Conservation (phyloP, 2,329 filamentous ascomycete genomes). For the Diaporthe vaccinii region DNA sequence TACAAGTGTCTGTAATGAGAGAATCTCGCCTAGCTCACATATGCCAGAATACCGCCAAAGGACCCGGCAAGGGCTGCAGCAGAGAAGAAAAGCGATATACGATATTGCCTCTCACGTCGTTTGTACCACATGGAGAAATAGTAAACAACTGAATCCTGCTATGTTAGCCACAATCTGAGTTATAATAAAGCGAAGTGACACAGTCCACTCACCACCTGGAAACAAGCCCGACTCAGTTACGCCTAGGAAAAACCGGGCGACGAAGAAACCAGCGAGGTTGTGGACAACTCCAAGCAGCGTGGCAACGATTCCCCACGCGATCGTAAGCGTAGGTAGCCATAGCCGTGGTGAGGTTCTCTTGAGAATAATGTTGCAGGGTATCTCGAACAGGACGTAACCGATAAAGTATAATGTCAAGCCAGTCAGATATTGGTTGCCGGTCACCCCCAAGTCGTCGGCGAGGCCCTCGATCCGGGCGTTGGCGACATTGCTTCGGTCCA, state of each 20-base stretch:
- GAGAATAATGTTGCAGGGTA: constrained; percentile 73
- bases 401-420: constrained; percentile 77
- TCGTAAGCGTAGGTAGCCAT: constrained; percentile 70
- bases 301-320: constrained; percentile 68
- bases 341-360: constrained; percentile 70
- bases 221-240: constrained; percentile 67
- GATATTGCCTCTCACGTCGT: constrained; percentile 65
- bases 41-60: constrained; percentile 69
- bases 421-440: constrained; percentile 74
- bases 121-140: constrained; percentile 70
- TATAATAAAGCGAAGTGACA: too few species aligned
- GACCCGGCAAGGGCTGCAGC: constrained; percentile 68
- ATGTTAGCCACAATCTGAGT: constrained; percentile 46
- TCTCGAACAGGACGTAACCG: constrained; percentile 70
- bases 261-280: constrained; percentile 64
- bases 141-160: constrained; percentile 64
- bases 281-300: constrained; percentile 65
- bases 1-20: neutral
- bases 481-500: constrained; percentile 71
- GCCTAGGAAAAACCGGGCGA: constrained; percentile 68
- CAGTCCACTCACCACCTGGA: constrained; percentile 49
- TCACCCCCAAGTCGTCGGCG: constrained; percentile 64
- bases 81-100: constrained; percentile 69
- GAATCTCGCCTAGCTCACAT: constrained; percentile 52
- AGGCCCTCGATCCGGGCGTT: constrained; percentile 71